Percentiles rank a stretch among this genome's conserved stretches.
Evolutionary conservation across 768 basidiomycete genomes (phyloP).

Genomic region (Mycena olivaceomarginata): DNA sequence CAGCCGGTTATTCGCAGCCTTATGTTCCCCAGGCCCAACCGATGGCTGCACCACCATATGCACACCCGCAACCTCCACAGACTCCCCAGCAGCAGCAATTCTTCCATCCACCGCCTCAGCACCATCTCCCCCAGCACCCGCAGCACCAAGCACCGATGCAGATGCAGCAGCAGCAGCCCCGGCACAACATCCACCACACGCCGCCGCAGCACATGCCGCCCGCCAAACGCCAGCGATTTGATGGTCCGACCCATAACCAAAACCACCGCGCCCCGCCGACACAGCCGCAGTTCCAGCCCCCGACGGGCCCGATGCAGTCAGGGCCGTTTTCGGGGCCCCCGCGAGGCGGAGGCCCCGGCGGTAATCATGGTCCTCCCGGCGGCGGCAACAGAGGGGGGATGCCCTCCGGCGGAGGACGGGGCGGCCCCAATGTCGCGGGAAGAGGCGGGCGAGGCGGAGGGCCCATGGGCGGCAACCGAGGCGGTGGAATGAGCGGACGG

Average conservation of each 20-base stretch:
- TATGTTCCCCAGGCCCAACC: slow-evolving; percentile 81
- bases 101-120: slow-evolving; percentile 63
- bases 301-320: slow-evolving; percentile 69
- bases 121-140: slow-evolving; percentile 65
- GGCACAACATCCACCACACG: slow-evolving; percentile 72
- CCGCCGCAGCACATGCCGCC: slow-evolving; percentile 92
- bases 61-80: slow-evolving; percentile 68
- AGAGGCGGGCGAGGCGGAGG: slow-evolving; percentile 68
- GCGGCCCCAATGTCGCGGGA: slow-evolving; percentile 59
- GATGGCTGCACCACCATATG: slow-evolving; percentile 68
- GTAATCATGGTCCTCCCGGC: slow-evolving; percentile 57
- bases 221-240: slow-evolving; percentile 93
- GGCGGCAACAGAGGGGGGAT: slow-evolving; percentile 51
- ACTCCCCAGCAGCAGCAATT: slow-evolving; percentile 59
- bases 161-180: slow-evolving; percentile 71
- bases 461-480: slow-evolving; percentile 69
- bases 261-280: slow-evolving; percentile 71
- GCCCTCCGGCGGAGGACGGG: slow-evolving; percentile 58
- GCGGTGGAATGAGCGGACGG: slow-evolving; percentile 66
- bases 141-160: slow-evolving; percentile 63
- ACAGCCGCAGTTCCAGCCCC: slow-evolving; percentile 80
- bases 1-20: slow-evolving; percentile 77
- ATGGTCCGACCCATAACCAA: slow-evolving; percentile 79
- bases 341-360: slow-evolving; percentile 63
- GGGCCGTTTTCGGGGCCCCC: slow-evolving; percentile 56